A percentile compares a stretch with the other conserved stretches of the same genome.
Conservation (phyloP, 2,329 filamentous ascomycete species). For the Teratosphaeria destructans region DNA sequence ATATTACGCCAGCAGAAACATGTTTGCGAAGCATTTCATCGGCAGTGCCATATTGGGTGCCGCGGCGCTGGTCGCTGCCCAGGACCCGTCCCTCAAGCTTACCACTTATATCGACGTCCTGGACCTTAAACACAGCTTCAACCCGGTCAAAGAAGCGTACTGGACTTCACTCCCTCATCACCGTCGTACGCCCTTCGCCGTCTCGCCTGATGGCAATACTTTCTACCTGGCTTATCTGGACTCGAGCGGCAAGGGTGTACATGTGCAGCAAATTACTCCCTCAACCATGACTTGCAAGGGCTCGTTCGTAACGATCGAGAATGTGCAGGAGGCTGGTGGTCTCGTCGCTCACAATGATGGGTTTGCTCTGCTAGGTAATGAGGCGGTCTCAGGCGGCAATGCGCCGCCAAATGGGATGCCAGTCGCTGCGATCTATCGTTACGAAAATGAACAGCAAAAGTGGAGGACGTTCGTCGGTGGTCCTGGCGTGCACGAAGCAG, state of each 20-base stretch:
- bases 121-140: conserved; percentile 42
- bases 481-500: conserved; percentile 39
- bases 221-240: conserved; percentile 54
- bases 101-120: conserved; percentile 34
- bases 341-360: conserved; percentile 53
- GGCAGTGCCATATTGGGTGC: not conserved
- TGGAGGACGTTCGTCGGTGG: conserved; percentile 53
- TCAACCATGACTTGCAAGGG: conserved; percentile 45
- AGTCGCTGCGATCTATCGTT: conserved; percentile 50
- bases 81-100: conserved; percentile 32
- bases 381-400: conserved; percentile 40
- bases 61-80: conserved; percentile 22
- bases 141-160: conserved; percentile 49
- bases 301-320: conserved; percentile 40
- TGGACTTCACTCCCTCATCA: conserved; percentile 53
- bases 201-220: conserved; percentile 49
- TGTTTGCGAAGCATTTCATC: not conserved
- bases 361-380: conserved; percentile 53
- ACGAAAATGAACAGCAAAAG: conserved; percentile 43
- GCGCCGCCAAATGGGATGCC: conserved; percentile 40
- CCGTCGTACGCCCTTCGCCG: conserved; percentile 51
- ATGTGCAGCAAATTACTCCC: conserved; percentile 48
- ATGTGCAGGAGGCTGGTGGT: conserved; percentile 49
- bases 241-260: conserved; percentile 43
- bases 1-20: not conserved